Evolutionary conservation across 768 basidiomycete genomes (phyloP).

Genomic region (Termitomyces sp.): DNA sequence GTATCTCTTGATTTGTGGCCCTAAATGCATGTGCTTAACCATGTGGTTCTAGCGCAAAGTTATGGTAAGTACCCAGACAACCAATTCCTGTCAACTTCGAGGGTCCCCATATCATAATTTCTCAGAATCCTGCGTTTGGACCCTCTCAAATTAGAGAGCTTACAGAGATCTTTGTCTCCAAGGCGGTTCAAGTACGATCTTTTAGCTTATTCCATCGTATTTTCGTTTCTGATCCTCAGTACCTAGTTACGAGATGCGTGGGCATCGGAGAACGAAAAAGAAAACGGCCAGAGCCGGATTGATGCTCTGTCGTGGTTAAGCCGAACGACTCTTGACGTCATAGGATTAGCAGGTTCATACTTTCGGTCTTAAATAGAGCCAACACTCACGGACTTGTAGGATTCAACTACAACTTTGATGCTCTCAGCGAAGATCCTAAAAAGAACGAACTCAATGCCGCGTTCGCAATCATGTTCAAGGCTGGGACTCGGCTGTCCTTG

Average conservation of each 20-base stretch:
- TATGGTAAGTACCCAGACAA: slow-evolving; percentile 27
- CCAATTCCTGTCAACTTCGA: slow-evolving; percentile 8
- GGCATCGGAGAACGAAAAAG: slow-evolving; percentile 27
- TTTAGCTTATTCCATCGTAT: neutral
- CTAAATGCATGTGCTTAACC: neutral
- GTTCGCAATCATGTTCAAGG: slow-evolving; percentile 39
- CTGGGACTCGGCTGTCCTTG: slow-evolving; percentile 27
- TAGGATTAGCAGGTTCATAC: slow-evolving; percentile 61
- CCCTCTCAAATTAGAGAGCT: slow-evolving; percentile 51
- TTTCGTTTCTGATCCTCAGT: neutral
- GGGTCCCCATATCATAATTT: neutral
- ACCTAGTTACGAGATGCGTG: slow-evolving; percentile 45
- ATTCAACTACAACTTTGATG: slow-evolving; percentile 24
- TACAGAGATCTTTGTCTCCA: slow-evolving; percentile 51
- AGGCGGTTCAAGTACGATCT: slow-evolving; percentile 40
- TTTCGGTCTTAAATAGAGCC: slow-evolving; percentile 19
- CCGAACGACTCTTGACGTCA: slow-evolving; percentile 68
- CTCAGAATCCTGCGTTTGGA: slow-evolving; percentile 64
- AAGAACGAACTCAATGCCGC: slow-evolving; percentile 42
- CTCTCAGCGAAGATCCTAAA: slow-evolving; percentile 17
- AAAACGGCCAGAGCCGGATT: slow-evolving; percentile 26
- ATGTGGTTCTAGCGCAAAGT: slow-evolving; percentile 29
- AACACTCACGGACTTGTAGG: slow-evolving; percentile 9
- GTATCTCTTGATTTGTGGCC: neutral
- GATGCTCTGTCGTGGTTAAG: slow-evolving; percentile 64